phyloP scores from a whole-genome alignment of 2,329 filamentous ascomycete genomes.

The Pyricularia grisea region DNA sequence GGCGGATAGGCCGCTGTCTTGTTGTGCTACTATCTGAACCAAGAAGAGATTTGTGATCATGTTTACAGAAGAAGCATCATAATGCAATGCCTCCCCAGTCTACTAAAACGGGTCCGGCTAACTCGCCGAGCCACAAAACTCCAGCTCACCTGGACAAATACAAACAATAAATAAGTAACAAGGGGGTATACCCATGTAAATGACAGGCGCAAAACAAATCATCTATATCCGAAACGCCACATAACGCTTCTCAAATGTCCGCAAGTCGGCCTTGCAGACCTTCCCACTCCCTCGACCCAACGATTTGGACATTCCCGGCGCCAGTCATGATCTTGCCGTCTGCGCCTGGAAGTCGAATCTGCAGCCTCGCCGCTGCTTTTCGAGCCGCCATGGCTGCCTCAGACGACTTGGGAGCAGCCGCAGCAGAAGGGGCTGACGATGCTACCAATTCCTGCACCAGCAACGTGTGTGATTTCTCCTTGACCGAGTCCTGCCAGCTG shows the following conservation, averaged over 20 bases:
- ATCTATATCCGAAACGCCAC: neutral
- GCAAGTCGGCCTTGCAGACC: conserved; percentile 35
- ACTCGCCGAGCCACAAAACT: neutral
- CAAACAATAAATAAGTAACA: neutral
- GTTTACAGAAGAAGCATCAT: neutral
- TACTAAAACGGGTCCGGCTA: neutral
- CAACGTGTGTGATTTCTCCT: conserved; percentile 40
- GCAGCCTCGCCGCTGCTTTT: conserved; percentile 30
- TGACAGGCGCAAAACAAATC: neutral
- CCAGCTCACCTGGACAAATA: neutral
- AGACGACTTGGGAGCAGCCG: conserved; percentile 16
- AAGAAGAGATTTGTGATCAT: neutral
- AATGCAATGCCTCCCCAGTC: neutral
- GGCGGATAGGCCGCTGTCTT: neutral
- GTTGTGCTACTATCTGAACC: neutral
- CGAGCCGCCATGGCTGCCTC: conserved; percentile 19
- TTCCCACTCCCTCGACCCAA: conserved; percentile 47
- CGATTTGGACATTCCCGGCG: conserved; percentile 36
- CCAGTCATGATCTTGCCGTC: conserved; percentile 30
- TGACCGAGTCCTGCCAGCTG: conserved; percentile 45
- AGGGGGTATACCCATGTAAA: conserved; percentile 7
- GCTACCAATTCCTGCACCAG: conserved; percentile 10
- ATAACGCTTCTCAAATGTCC: conserved; percentile 7
- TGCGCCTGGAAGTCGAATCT: conserved; percentile 36
- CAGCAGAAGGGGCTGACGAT: conserved; percentile 7